Base-by-base conservation (phyloP, 2,329 filamentous ascomycete genomes). In the Xylariales sp. region DNA sequence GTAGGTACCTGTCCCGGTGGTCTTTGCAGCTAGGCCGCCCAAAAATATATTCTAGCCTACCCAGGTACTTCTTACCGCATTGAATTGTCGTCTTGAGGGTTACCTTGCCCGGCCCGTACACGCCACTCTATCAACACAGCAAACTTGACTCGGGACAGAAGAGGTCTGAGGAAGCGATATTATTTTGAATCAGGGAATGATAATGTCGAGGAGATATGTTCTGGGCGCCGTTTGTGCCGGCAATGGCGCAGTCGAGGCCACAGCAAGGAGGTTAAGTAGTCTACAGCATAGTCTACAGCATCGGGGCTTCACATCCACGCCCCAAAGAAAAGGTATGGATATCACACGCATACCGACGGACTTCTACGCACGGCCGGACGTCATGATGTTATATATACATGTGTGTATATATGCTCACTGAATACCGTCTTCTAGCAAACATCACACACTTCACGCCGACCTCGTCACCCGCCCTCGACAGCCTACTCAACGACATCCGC, bases 391-490 rank as follows among this genome's bases (percentile, higher is more conserved):
- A 18, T 9, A 55, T 12, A 14, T 30, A 30, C 46, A 3, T 53
- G 16, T 36, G 2, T 52, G 1, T 12, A 41, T 5, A 39, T 18
- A 45, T 43, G 30, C 58, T 52, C 30, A 66, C 49, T 1, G 23
- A 12, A 52, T 8, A 5, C 14, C 52, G 49, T 58, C 46, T n/a
- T 10, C 52, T 45, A 70, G 73, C 62, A 70, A 71, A 78, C 57
- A 79, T 83, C 68, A 77, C 85, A 64, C 71, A 77, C 64, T 90
- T 90, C 75, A 76, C 80, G 7, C 80, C 82, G 60, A 84, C 86
- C 4, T 86, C 85, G 14, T 85, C 85, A 50, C 70, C 81, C 28
- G 81, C 87, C 63, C 83, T 92, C 67, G 84, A 90, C 76, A 65
- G 77, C 12, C 74, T 84, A 39, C 84, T 92, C 68, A 76, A 78